Percentiles rank a stretch among this genome's conserved stretches.
Evolutionary conservation across 805 yeast species (phyloP).

Genomic region (Starmerella bombi): DNA sequence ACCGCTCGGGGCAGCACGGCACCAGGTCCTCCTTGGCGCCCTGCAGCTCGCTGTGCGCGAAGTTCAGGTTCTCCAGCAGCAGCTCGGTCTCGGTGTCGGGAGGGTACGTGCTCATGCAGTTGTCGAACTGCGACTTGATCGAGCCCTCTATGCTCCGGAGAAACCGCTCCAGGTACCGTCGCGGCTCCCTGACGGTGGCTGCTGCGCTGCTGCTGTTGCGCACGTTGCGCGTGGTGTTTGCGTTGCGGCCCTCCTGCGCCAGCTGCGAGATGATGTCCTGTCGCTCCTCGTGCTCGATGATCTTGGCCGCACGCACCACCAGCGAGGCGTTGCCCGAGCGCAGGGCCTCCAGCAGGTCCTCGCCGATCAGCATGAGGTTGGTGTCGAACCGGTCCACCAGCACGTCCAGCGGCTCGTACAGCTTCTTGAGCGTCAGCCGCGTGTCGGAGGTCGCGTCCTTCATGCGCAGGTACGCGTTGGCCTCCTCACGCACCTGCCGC

Average conservation of each 20-base stretch:
- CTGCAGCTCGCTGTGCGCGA: slow-evolving; percentile 70
- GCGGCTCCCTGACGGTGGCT: slow-evolving; percentile 2
- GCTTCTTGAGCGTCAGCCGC: slow-evolving; percentile 47
- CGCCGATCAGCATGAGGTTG: slow-evolving; percentile 50
- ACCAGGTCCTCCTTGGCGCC: slow-evolving; percentile 48
- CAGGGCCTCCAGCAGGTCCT: slow-evolving; percentile 56
- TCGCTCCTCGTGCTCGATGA: slow-evolving; percentile 65
- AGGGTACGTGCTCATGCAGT: slow-evolving; percentile 44
- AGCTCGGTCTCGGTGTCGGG: slow-evolving; percentile 37
- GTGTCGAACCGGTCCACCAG: slow-evolving; percentile 48
- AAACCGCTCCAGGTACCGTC: slow-evolving; percentile 45
- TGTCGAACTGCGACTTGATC: slow-evolving; percentile 52
- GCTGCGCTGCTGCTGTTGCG: not conserved
- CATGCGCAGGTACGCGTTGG: slow-evolving; percentile 24
- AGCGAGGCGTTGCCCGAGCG: slow-evolving; percentile 55
- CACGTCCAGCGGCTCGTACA: slow-evolving; percentile 38
- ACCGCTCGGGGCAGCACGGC: slow-evolving; percentile 51
- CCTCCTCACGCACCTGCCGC: slow-evolving; percentile 67
- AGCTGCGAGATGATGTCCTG: slow-evolving; percentile 50
- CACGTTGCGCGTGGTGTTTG: not conserved
- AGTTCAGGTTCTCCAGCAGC: slow-evolving; percentile 57
- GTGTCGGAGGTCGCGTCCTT: slow-evolving; percentile 45
- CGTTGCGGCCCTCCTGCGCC: slow-evolving; percentile 24
- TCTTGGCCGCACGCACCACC: slow-evolving; percentile 57
- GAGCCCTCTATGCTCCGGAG: slow-evolving; percentile 44